Conservation (phyloP, 2,329 filamentous ascomycete genomes). For the Colletotrichum tabaci region DNA sequence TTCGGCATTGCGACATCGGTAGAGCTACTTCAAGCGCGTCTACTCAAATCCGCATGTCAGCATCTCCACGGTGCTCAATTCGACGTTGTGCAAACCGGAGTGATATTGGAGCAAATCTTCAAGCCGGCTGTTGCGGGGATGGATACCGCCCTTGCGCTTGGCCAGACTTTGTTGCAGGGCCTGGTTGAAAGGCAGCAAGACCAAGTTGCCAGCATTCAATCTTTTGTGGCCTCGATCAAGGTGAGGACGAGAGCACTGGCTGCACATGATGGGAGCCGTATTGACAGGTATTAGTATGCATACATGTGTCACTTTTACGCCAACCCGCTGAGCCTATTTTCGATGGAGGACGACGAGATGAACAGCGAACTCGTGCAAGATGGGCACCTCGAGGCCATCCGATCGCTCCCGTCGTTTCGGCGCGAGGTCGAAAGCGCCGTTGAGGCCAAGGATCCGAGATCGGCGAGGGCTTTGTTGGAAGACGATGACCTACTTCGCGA, state of each 20-base stretch:
- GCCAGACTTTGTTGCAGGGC: constrained; percentile 72
- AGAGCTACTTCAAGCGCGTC: constrained; percentile 82
- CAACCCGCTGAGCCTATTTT: constrained; percentile 79
- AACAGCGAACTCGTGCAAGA: constrained; percentile 60
- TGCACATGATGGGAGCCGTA: neutral
- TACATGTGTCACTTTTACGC: constrained; percentile 92
- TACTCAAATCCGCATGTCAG: constrained; percentile 78
- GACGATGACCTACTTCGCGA: constrained; percentile 70
- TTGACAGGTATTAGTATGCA: constrained; percentile 71
- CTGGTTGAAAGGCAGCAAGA: constrained; percentile 82
- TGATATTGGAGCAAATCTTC: constrained; percentile 82
- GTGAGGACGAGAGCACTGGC: constrained; percentile 54
- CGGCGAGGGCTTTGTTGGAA: constrained; percentile 70
- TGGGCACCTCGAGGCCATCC: constrained; percentile 77
- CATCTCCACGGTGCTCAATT: constrained; percentile 81
- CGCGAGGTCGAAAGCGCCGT: constrained; percentile 65
- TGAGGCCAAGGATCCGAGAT: constrained; percentile 57
- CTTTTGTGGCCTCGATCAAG: constrained; percentile 79
- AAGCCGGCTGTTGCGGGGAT: constrained; percentile 73
- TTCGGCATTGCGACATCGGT: constrained; percentile 88
- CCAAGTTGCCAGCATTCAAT: constrained; percentile 82
- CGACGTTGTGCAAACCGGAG: constrained; percentile 80
- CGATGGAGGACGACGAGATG: constrained; percentile 47
- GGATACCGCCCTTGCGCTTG: constrained; percentile 72
- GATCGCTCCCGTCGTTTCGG: constrained; percentile 79